Base-by-base conservation (phyloP, 1,139 yeast species). In the Suhomyces anneliseae region DNA sequence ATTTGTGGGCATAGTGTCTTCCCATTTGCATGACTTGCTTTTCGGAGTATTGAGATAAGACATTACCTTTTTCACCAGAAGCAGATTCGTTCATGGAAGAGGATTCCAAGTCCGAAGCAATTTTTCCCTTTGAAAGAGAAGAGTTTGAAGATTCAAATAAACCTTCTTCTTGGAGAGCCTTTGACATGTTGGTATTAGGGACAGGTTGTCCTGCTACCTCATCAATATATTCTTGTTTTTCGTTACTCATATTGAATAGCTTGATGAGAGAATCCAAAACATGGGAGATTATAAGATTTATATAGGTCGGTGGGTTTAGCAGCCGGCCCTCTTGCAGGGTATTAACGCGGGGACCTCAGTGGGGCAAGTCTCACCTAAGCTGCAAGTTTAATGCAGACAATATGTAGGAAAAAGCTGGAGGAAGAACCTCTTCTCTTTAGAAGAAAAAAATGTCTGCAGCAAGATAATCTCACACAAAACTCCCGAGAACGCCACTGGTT, bases 21-120 rank as follows among this genome's bases (percentile, higher is more conserved):
- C 93, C 96, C 83, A 86, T 83, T 49, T 72, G 76, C 76, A 82
- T 78, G 7, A 83, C 88, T 61, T 85, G 87, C 31, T 78, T 77
- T 52, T 81, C 83, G 24, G 85, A 65, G 53, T 86, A 82, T 55
- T 82, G 86, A 2, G 82, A 66, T 50, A 87, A 72, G 44, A 86
- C 83, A 62, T 86, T 85, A 37, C 80, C 83, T 34, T 48, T 59
- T 48, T 68, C 75, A 19, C 56, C 58, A 10, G 46, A 12, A 34
- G 60, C 65, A 27, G 64, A 52, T 39, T 61, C 62, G 12, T 60
- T 64, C 5, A 44, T 34, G 39, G 55, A 56, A 26, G 69, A 61
- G 32, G 68, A 60, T 33, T 66, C 72, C 37, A 57, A 49, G 40
- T 67, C 71, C 10, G 63, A 61, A 14, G 38, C 40, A n/a, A 46